phyloP scores from a whole-genome alignment of 2,329 filamentous ascomycete genomes.

The Cytospora mali region DNA sequence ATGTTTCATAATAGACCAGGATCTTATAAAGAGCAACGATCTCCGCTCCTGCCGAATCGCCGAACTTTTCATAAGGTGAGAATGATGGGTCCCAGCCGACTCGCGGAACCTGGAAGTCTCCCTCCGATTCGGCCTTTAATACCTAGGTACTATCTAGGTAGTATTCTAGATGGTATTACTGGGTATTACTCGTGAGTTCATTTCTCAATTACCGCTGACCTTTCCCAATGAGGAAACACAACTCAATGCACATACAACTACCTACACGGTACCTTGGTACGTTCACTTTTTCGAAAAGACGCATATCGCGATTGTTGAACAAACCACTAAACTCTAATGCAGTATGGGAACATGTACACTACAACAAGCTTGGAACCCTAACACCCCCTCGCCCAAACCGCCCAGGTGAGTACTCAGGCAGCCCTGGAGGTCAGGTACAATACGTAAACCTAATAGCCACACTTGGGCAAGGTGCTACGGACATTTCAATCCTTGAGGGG shows the following conservation, averaged over 20 bases:
- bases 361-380: background rate
- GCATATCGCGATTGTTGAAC: background rate
- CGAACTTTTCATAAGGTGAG: slow-evolving; percentile 30
- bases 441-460: too few relatives aligned
- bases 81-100: slow-evolving; percentile 22
- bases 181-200: background rate
- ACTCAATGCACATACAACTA: too few relatives aligned
- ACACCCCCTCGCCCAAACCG: background rate
- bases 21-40: slow-evolving; percentile 13
- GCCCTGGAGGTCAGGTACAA: too few relatives aligned
- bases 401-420: too few relatives aligned
- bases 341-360: too few relatives aligned
- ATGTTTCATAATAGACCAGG: slow-evolving; percentile 51
- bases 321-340: background rate
- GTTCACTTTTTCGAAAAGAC: background rate
- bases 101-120: slow-evolving; percentile 19
- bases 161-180: too few relatives aligned
- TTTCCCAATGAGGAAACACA: background rate
- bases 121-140: slow-evolving; percentile 24
- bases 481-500: background rate
- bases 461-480: too few relatives aligned
- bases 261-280: background rate
- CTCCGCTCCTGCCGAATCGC: slow-evolving; percentile 25
- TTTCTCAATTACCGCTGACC: background rate
- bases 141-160: background rate